Evolutionary conservation across 352 stramenopile species (phyloP), one percentile per base, ranked within the genome.

Genomic region (Pythium brachiatum): DNA sequence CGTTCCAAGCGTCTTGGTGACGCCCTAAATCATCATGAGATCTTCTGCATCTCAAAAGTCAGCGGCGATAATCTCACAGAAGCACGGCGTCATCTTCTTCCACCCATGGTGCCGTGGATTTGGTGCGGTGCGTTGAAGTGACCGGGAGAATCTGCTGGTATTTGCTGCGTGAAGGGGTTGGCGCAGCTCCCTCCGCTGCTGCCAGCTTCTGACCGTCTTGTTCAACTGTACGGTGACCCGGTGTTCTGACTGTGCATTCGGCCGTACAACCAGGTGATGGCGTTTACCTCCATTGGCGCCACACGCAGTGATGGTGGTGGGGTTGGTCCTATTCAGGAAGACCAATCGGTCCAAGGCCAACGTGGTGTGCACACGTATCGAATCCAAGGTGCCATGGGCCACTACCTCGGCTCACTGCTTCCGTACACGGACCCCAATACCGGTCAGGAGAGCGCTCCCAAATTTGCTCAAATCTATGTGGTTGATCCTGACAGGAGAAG

Each of bases 401-500:
- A 56, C 32, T 56, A 38, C 29, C 47, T 63, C 26, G 56, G 56
- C 2, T 55, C 56, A 11, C 13, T 56, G 12, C 32, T 63, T 11
- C 56, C 56, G 25, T 39, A 39, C 23, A n/a, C 21, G 2, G 25
- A 61, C n/a, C 39, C 23, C 13, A 12, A 2, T 1, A 61, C 56
- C 2, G 46, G 46, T 48, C 12, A 50, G 23, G 3, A 20, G 9
- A 36, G 29, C 3, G 7, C 7, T n/a, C 29, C 43, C 1, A 54
- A 55, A 31, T 64, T 58, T 44, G 57, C 57, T 1, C 57, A 64
- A 23, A 57, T 64, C 48, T 57, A 64, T 34, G 20, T 64, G 6
- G 34, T 43, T 7, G 57, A 64, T 44, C 46, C 57, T 0, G 57
- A 58, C 11, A 48, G 36, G 44, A 31, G 27, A 36, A 18, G 43